These are phyloP conservation scores for Diutina siamensis DNA, from an alignment of 1,139 yeast species.

Conservation along the genomic window DNA sequence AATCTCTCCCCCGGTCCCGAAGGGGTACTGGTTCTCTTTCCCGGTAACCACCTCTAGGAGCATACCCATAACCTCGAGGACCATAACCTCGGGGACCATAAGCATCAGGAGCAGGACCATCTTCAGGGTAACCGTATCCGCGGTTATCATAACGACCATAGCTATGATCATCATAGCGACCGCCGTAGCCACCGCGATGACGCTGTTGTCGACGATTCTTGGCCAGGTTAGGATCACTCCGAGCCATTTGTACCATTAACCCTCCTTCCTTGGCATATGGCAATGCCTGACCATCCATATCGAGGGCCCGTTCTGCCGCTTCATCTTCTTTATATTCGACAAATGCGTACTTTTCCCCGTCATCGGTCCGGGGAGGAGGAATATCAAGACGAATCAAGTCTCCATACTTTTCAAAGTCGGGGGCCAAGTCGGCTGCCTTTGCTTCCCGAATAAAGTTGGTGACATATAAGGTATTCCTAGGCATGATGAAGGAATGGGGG, in stretches of 20 bases:
- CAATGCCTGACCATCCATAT: slow-evolving; percentile 34
- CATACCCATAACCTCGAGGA: slow-evolving; percentile 14
- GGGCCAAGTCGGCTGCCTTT: slow-evolving; percentile 56
- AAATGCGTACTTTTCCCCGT: slow-evolving; percentile 61
- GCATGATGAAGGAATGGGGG: no score
- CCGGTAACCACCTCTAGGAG: slow-evolving; percentile 10
- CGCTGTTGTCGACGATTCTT: slow-evolving; percentile 6
- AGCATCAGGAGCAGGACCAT: slow-evolving; percentile 17
- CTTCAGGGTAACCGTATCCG: slow-evolving; percentile 12
- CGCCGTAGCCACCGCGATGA: slow-evolving; percentile 18
- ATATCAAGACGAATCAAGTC: slow-evolving; percentile 55
- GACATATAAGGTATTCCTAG: slow-evolving; percentile 47
- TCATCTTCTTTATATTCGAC: slow-evolving; percentile 51
- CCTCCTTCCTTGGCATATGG: slow-evolving; percentile 28
- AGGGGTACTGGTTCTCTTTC: neutral
- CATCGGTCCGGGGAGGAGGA: slow-evolving; percentile 57
- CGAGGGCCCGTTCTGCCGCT: slow-evolving; percentile 53
- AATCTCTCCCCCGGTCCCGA: slow-evolving; percentile 7
- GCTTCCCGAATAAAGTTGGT: slow-evolving; percentile 51
- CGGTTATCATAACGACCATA: slow-evolving; percentile 7
- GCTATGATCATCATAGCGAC: slow-evolving; percentile 10
- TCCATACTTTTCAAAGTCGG: slow-evolving; percentile 60
- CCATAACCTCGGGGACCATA: slow-evolving; percentile 7
- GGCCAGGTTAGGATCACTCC: slow-evolving; percentile 38
- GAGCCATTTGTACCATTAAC: slow-evolving; percentile 47